A percentile compares a stretch with the other conserved stretches of the same genome.
phyloP scores from a whole-genome alignment of 192 early-diverging fungal species.

The Podila epigama region DNA sequence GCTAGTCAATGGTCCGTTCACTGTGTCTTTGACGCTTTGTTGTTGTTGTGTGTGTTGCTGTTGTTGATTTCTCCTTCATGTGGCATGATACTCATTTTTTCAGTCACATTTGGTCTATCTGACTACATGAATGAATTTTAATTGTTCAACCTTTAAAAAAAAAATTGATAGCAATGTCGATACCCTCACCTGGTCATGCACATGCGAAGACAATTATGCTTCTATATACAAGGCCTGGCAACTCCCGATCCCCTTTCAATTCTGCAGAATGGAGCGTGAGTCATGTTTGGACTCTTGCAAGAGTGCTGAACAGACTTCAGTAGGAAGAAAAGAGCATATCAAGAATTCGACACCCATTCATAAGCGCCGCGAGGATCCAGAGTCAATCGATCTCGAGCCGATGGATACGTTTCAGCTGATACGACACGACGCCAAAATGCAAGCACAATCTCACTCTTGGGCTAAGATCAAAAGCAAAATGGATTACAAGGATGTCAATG shows the following conservation, averaged over 20 bases:
- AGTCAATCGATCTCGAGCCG: not conserved
- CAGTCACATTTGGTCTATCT: not conserved
- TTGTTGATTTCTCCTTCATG: not conserved
- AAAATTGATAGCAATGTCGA: slow-evolving; percentile 5
- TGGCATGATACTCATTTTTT: not conserved
- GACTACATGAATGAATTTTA: not conserved
- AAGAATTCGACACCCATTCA: no score
- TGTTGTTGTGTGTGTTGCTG: no score
- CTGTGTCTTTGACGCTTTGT: no score
- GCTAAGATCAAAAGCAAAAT: not conserved
- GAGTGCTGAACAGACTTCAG: not conserved
- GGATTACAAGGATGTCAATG: no score
- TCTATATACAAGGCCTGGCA: slow-evolving; percentile 12
- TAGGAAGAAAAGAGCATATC: not conserved
- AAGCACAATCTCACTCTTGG: not conserved
- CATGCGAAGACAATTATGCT: not conserved
- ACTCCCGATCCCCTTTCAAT: slow-evolving; percentile 25
- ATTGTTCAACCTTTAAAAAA: not conserved
- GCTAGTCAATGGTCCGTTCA: slow-evolving; percentile 16
- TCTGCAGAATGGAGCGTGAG: slow-evolving; percentile 10
- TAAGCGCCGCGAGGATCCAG: not conserved
- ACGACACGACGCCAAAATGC: slow-evolving; percentile 3
- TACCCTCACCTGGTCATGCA: slow-evolving; percentile 12
- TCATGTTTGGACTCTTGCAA: slow-evolving; percentile 9
- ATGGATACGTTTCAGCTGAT: not conserved